Percentiles rank a stretch among this genome's conserved stretches.
phyloP scores from a whole-genome alignment of 371 early-diverging fungal species.

The Capillidium heterosporum region DNA sequence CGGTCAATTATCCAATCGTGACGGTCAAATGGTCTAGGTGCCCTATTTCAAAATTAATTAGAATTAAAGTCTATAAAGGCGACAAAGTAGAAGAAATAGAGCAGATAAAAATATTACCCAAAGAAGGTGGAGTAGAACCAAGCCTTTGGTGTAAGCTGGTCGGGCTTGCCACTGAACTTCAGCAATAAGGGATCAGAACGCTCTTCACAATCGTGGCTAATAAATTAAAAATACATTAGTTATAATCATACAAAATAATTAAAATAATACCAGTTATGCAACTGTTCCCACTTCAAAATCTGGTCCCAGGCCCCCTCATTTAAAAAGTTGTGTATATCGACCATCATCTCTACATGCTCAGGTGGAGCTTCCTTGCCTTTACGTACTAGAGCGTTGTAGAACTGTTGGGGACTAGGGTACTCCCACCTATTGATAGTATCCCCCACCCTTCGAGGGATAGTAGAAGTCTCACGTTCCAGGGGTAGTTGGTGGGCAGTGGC shows the following conservation, averaged over 20 bases:
- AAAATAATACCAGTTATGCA: slow-evolving; percentile 26
- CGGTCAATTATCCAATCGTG: slow-evolving; percentile 96
- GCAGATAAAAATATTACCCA: slow-evolving; percentile 25
- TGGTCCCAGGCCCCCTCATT: slow-evolving; percentile 86
- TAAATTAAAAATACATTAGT: background rate
- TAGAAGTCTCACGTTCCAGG: slow-evolving; percentile 38
- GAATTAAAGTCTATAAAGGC: background rate
- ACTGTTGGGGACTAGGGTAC: slow-evolving; percentile 92
- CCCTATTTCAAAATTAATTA: background rate
- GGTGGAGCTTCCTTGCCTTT: slow-evolving; percentile 68
- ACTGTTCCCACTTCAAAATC: slow-evolving; percentile 77
- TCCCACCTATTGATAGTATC: slow-evolving; percentile 42
- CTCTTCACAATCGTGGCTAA: slow-evolving; percentile 14
- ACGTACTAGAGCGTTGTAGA: slow-evolving; percentile 80
- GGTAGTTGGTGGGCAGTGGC: slow-evolving; percentile 33
- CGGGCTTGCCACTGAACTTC: slow-evolving; percentile 73
- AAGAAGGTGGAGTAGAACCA: slow-evolving; percentile 35
- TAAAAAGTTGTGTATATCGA: slow-evolving; percentile 74
- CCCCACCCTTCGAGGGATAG: slow-evolving; percentile 39
- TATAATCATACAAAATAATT: too few relatives aligned
- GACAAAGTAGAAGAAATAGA: background rate
- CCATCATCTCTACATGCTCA: slow-evolving; percentile 50
- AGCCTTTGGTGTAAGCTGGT: slow-evolving; percentile 72
- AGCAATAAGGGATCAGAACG: slow-evolving; percentile 52
- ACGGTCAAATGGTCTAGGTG: slow-evolving; percentile 67